Evolutionary conservation across 106 monocot genomes (phyloP).

Genomic region (Phalaenopsis aphrodite): DNA sequence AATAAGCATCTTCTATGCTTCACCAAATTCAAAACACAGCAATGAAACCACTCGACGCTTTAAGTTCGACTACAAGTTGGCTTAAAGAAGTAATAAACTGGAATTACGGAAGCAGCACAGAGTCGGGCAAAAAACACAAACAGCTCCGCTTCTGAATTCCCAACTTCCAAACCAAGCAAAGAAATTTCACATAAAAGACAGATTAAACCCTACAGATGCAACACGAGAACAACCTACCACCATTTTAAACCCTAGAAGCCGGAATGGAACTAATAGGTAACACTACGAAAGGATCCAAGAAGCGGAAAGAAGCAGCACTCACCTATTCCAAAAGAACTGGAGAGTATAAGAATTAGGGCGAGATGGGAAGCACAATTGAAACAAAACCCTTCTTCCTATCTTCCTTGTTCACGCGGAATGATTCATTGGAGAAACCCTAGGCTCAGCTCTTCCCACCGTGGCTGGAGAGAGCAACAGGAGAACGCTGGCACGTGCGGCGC

Average conservation of each 20-base stretch:
- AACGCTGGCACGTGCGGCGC: not conserved
- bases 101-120: not conserved
- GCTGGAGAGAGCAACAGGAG: not conserved
- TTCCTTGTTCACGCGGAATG: not conserved
- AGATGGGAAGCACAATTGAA: not conserved
- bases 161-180: not conserved
- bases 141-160: not conserved
- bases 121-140: not conserved
- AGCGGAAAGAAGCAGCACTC: not conserved
- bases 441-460: not conserved
- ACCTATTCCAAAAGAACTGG: not conserved
- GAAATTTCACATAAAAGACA: not conserved
- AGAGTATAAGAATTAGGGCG: not conserved
- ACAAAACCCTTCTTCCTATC: not conserved
- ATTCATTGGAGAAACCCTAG: constrained; percentile 1
- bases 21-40: not conserved
- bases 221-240: not conserved
- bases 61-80: not conserved
- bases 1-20: not conserved
- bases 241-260: not conserved
- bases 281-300: not conserved
- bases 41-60: not conserved
- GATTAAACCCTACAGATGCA: not conserved
- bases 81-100: not conserved
- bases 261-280: not conserved